Conservation (phyloP, 495 filamentous ascomycete species). For the Podospora didyma region DNA sequence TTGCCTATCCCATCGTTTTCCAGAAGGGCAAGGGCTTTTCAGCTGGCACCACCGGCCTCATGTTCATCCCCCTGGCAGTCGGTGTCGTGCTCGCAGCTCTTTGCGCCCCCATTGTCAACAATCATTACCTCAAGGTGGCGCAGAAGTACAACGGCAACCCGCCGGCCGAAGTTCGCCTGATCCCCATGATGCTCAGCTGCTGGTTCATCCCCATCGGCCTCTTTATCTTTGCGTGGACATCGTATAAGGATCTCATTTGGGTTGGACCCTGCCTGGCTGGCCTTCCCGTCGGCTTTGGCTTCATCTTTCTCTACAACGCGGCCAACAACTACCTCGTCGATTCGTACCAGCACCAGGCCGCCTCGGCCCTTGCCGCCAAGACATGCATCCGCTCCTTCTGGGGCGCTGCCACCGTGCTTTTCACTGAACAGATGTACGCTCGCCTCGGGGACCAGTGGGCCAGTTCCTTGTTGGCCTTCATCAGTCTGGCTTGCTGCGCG, state of each 20-base stretch:
- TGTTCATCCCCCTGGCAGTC: constrained; percentile 74
- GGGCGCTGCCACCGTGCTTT: constrained; percentile 71
- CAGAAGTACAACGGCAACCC: constrained; percentile 60
- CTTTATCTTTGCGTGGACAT: constrained; percentile 84
- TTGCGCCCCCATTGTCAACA: constrained; percentile 71
- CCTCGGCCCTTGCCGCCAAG: constrained; percentile 79
- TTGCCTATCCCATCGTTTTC: constrained; percentile 77
- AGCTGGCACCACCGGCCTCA: constrained; percentile 68
- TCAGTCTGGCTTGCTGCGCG: constrained; percentile 66
- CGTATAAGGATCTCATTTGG: constrained; percentile 62
- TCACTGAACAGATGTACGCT: constrained; percentile 77
- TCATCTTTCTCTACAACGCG: constrained; percentile 82
- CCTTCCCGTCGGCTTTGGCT: constrained; percentile 76
- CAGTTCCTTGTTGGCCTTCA: constrained; percentile 61
- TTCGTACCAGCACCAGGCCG: constrained; percentile 81
- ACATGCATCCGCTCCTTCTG: constrained; percentile 75
- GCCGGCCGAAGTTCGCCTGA: constrained; percentile 69
- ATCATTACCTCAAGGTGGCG: constrained; percentile 63
- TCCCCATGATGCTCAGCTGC: constrained; percentile 82
- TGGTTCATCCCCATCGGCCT: constrained; percentile 74
- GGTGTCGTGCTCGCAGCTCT: constrained; percentile 60
- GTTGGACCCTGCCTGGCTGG: constrained; percentile 68
- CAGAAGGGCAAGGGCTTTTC: constrained; percentile 68
- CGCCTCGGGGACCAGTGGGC: constrained; percentile 75
- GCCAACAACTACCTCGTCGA: constrained; percentile 83